phyloP scores from a whole-genome alignment of 2,329 filamentous ascomycete genomes.

The Epichloe bromicola region DNA sequence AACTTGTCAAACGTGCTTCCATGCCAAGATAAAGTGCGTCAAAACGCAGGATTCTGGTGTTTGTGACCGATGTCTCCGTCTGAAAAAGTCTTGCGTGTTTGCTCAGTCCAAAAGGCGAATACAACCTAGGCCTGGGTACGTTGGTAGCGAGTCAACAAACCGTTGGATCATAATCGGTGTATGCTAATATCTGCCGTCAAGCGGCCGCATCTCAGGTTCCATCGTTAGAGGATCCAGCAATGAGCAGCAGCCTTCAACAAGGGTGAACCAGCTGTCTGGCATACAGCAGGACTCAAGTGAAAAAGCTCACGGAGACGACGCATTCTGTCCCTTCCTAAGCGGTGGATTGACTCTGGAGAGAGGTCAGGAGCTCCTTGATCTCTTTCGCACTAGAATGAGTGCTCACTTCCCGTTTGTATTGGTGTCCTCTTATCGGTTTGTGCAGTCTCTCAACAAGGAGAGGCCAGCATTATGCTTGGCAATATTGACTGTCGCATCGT shows the following conservation, averaged over 20 bases:
- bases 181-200: not conserved
- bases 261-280: not conserved
- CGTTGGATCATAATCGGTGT: slow-evolving; percentile 1
- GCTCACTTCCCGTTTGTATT: slow-evolving; percentile 19
- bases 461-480: slow-evolving; percentile 17
- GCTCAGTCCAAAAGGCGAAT: slow-evolving; percentile 17
- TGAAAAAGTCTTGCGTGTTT: slow-evolving; percentile 21
- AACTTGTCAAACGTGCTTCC: slow-evolving; percentile 23
- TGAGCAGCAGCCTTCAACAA: no score
- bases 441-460: slow-evolving; percentile 1
- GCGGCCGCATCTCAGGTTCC: not conserved
- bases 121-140: slow-evolving; percentile 10
- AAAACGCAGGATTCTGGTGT: slow-evolving; percentile 20
- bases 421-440: slow-evolving; percentile 6
- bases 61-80: slow-evolving; percentile 20
- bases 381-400: slow-evolving; percentile 13
- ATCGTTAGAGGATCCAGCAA: not conserved
- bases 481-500: slow-evolving; percentile 15
- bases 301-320: slow-evolving; percentile 8
- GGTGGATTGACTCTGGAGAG: slow-evolving; percentile 12
- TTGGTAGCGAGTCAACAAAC: not conserved
- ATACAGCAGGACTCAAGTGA: not conserved
- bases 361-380: slow-evolving; percentile 15
- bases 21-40: slow-evolving; percentile 23
- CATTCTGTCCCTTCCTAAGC: slow-evolving; percentile 12